Evolutionary conservation across 1,139 yeast genomes (phyloP).

Genomic region (Saccharomyces uvarum): DNA sequence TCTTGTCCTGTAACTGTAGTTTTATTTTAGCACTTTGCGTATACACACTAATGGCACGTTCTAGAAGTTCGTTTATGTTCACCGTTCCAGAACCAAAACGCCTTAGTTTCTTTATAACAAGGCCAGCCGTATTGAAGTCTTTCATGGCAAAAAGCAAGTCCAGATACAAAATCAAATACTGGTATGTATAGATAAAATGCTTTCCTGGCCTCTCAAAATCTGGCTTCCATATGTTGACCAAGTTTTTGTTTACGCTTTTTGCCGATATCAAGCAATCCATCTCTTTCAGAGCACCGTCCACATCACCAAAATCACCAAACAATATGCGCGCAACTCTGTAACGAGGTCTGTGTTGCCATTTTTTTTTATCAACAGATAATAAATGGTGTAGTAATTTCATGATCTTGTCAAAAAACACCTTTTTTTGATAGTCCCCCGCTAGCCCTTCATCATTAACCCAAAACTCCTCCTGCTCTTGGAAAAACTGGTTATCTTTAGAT

Average conservation of each 20-base stretch:
- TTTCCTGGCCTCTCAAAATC: slow-evolving; percentile 88
- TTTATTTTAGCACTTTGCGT: slow-evolving; percentile 16
- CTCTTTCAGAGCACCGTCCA: slow-evolving; percentile 51
- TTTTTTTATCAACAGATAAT: slow-evolving; percentile 60
- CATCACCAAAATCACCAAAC: slow-evolving; percentile 47
- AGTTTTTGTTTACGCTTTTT: slow-evolving; percentile 60
- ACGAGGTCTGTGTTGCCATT: slow-evolving; percentile 86
- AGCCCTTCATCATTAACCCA: slow-evolving; percentile 14
- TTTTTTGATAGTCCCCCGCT: slow-evolving; percentile 9
- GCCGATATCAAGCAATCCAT: slow-evolving; percentile 57
- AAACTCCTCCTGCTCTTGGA: slow-evolving; percentile 19
- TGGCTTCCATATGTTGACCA: slow-evolving; percentile 89
- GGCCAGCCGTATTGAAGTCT: slow-evolving; percentile 54
- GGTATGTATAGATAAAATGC: slow-evolving; percentile 71
- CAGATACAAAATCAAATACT: slow-evolving; percentile 60
- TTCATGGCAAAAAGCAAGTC: slow-evolving; percentile 45
- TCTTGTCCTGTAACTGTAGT: slow-evolving; percentile 23
- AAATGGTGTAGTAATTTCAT: slow-evolving; percentile 37
- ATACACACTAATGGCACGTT: slow-evolving; percentile 21
- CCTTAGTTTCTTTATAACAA: slow-evolving; percentile 62
- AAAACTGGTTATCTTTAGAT: slow-evolving; percentile 32
- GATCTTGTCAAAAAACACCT: slow-evolving; percentile 28
- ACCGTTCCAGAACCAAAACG: slow-evolving; percentile 69
- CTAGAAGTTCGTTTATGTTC: slow-evolving; percentile 25
- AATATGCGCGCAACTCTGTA: slow-evolving; percentile 63